These are phyloP conservation scores for Debaryomycetaceae sp. DNA, from an alignment of 1,139 yeast species.

Conservation along the genomic window DNA sequence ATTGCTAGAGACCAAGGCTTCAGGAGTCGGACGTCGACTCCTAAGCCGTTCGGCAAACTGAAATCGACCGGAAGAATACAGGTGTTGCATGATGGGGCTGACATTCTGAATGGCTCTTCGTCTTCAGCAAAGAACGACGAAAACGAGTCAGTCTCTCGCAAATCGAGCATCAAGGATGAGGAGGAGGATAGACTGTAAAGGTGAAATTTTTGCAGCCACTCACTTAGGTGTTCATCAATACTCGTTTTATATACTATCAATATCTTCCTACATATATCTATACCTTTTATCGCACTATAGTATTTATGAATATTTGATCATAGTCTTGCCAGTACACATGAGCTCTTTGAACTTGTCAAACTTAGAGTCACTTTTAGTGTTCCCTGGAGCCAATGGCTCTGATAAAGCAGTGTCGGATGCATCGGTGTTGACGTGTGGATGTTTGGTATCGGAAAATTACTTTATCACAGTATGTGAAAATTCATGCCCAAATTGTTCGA, in stretches of 20 bases:
- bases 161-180: background rate
- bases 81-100: background rate
- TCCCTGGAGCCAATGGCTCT: slow-evolving; percentile 20
- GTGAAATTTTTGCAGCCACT: background rate
- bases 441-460: slow-evolving; percentile 55
- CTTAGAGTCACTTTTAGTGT: slow-evolving; percentile 28
- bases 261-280: background rate
- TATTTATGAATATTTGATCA: no score
- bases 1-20: background rate
- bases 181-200: background rate
- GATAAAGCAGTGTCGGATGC: slow-evolving; percentile 43
- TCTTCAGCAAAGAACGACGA: background rate
- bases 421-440: slow-evolving; percentile 65
- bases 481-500: slow-evolving; percentile 51
- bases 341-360: slow-evolving; percentile 22
- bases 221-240: background rate
- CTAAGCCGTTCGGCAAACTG: background rate
- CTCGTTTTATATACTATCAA: background rate
- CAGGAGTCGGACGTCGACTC: slow-evolving; percentile 1
- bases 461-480: slow-evolving; percentile 19
- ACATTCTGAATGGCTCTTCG: background rate
- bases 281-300: background rate
- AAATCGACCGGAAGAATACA: background rate
- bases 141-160: background rate
- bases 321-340: slow-evolving; percentile 13